Conservation (phyloP, 176 grass and related monocot species). For the Rhynchospora tenuis region DNA sequence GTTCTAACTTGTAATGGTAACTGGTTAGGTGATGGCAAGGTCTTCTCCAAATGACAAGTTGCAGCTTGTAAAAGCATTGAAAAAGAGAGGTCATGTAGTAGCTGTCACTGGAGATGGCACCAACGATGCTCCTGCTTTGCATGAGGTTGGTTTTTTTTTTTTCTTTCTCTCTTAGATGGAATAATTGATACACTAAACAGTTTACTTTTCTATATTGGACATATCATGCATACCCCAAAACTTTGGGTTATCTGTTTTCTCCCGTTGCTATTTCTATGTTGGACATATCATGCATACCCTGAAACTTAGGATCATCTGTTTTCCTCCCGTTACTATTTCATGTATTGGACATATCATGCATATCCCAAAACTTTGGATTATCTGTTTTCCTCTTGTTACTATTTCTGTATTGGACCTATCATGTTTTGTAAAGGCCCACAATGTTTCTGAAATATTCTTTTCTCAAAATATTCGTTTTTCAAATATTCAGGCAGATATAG, state of each 20-base stretch:
- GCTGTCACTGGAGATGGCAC: conserved; percentile 97
- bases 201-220: not conserved
- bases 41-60: conserved; percentile 97
- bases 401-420: too few relatives aligned
- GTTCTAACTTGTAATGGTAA: not conserved
- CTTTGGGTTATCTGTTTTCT: not conserved
- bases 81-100: conserved; percentile 69
- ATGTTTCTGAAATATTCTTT: not conserved
- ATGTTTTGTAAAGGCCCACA: not conserved
- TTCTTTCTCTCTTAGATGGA: not conserved
- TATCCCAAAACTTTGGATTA: not conserved
- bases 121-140: conserved; percentile 92
- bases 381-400: not conserved
- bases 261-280: not conserved
- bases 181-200: not conserved
- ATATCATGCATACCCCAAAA: not conserved
- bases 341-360: not conserved
- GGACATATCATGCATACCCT: too few relatives aligned
- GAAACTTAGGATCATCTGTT: not conserved
- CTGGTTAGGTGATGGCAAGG: conserved; percentile 80
- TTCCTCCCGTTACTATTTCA: not conserved
- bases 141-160: conserved; percentile 46
- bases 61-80: conserved; percentile 76
- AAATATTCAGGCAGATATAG: conserved; percentile 88
- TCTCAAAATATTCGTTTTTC: not conserved